Base-by-base conservation (phyloP, 345 rosid species). In the Combretum micranthum region DNA sequence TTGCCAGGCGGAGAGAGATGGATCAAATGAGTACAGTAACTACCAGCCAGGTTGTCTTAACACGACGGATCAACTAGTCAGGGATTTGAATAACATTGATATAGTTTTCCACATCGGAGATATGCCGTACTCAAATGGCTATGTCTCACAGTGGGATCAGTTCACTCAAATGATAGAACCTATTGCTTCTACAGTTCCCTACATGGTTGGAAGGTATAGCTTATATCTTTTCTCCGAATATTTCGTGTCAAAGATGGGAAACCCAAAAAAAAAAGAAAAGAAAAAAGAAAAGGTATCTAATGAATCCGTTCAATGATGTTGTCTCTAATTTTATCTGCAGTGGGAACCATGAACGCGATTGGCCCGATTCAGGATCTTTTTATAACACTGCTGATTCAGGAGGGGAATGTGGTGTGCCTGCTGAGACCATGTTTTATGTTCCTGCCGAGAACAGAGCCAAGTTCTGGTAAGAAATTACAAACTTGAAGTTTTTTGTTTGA, bases 191-290 rank as follows among this genome's bases (percentile, higher is more conserved):
- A 73, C 61, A 0, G 80, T 82, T 42, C 82, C 91, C 2, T 87
- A 82, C 71, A 87, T 87, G 95, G 44, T 84, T 55, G 91, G 77
- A n/a, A 86, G 95, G 95, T 86, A n/a, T n/a, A n/a, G n/a, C n/a
- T n/a, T n/a, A n/a, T n/a, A n/a, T n/a, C n/a, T n/a, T n/a, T n/a
- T n/a, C n/a, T n/a, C n/a, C n/a, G n/a, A n/a, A n/a, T n/a, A n/a
- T n/a, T n/a, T n/a, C n/a, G n/a, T n/a, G n/a, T n/a, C n/a, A n/a
- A n/a, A n/a, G n/a, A n/a, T n/a, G n/a, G n/a, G n/a, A n/a, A n/a
- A n/a, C n/a, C n/a, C n/a, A n/a, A n/a, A n/a, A n/a, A n/a, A n/a
- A n/a, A n/a, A n/a, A n/a, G n/a, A n/a, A n/a, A n/a, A n/a, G n/a
- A n/a, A n/a, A n/a, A n/a, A n/a, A n/a, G n/a, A n/a, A n/a, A n/a